phyloP scores from a whole-genome alignment of 2,329 filamentous ascomycete genomes.

The Esteya vermicola region DNA sequence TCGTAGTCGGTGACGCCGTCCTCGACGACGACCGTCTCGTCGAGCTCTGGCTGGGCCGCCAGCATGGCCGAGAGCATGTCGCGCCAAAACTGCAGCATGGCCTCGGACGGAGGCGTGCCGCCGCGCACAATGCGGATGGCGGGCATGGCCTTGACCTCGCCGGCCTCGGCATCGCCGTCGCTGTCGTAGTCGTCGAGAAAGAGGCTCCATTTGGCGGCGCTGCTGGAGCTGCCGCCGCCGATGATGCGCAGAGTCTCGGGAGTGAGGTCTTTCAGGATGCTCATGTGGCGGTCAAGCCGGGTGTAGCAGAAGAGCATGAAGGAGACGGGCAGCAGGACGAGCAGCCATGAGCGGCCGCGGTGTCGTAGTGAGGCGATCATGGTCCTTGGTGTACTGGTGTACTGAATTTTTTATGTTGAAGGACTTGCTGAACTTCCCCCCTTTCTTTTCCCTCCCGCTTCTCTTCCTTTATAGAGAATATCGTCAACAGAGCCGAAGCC shows the following conservation, averaged over 20 bases:
- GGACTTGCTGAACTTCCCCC: too few species aligned
- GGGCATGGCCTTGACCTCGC: too few species aligned
- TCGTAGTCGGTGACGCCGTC: slow-evolving; percentile 3
- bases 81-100: slow-evolving; percentile 10
- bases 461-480: too few species aligned
- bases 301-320: background rate
- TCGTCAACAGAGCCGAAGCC: too few species aligned
- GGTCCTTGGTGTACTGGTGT: background rate
- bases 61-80: slow-evolving; percentile 6
- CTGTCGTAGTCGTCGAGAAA: background rate
- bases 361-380: background rate
- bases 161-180: background rate
- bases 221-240: background rate
- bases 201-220: too few species aligned
- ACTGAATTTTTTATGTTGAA: too few species aligned
- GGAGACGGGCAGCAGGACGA: background rate
- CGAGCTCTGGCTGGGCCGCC: slow-evolving; percentile 2
- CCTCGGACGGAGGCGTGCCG: slow-evolving; percentile 6
- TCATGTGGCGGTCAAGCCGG: background rate
- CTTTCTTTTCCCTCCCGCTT: too few species aligned
- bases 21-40: slow-evolving; percentile 1
- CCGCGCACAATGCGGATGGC: background rate
- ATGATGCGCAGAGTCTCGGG: background rate
- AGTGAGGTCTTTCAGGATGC: background rate
- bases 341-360: background rate